Base-by-base conservation (phyloP, 352 stramenopile genomes). In the Pythium sukuiense region DNA sequence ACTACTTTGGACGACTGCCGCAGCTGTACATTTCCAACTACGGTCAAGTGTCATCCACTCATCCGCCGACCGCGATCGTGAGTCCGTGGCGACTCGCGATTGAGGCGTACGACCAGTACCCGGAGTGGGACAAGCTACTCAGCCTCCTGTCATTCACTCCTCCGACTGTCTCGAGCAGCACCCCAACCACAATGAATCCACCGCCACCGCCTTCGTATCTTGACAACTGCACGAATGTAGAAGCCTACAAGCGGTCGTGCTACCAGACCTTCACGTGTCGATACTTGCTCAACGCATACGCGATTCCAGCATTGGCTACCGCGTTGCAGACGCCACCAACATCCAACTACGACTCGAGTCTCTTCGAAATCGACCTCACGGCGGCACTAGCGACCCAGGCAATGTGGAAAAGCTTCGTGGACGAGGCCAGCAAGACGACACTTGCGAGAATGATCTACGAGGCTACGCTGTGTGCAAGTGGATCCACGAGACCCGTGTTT, bases 81-180 rank as follows among this genome's bases (percentile, higher is more conserved):
- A 41, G 9, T 24, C 58, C 52, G 0, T 67, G 59, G 59, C 14
- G 18, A 11, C 6, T 72, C 4, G 8, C 6, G 3, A 35, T 67
- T 46, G 48, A 64, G 32, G 63, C 65, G 0, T 48, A 32, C 0
- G 54, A 61, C 46, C 58, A 67, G 29, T 20, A 37, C 1, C 65
- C 65, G 13, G 33, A 61, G 8, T 67, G 53, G 65, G 56, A 67
- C n/a, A 48, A 61, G 59, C 55, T 72, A 3, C 30, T 30, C 3
- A 57, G 32, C 6, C 5, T 59, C 14, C 46, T 72, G 3, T 55
- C 54, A 0, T 33, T 58, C 3, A 16, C 41, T 0, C 52, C 65
- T 12, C 14, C 26, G 13, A 32, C 18, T 20, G 13, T 30, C n/a
- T 20, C 20, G 24, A 12, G 29, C 24, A 18, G 1, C 43, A 30